These are phyloP conservation scores for Naganishia randhawae DNA, from an alignment of 768 basidiomycete genomes.

Conservation along the genomic window DNA sequence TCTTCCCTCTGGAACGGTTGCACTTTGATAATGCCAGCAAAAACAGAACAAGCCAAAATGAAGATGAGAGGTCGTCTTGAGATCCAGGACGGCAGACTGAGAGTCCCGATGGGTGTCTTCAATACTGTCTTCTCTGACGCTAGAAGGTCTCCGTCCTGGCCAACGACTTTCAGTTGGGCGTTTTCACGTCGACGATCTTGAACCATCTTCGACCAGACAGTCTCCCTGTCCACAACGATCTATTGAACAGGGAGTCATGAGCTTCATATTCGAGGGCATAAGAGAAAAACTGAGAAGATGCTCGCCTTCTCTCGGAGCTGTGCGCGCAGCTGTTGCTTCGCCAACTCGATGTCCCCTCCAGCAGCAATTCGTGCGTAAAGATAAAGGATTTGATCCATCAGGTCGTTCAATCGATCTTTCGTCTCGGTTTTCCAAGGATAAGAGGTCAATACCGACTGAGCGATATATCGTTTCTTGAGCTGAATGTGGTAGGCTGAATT, in stretches of 20 bases:
- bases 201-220: constrained; percentile 68
- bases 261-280: constrained; percentile 21
- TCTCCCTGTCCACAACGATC: constrained; percentile 95
- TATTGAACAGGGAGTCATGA: constrained; percentile 30
- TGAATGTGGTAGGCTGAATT: constrained; percentile 39
- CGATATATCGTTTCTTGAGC: constrained; percentile 75
- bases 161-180: constrained; percentile 46
- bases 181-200: constrained; percentile 67
- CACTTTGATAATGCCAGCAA: constrained; percentile 63
- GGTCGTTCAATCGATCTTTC: constrained; percentile 62
- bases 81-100: constrained; percentile 57
- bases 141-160: constrained; percentile 50
- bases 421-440: constrained; percentile 65
- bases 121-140: constrained; percentile 56
- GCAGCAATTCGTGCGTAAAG: constrained; percentile 84
- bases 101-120: constrained; percentile 63
- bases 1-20: constrained; percentile 61
- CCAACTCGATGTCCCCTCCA: constrained; percentile 63
- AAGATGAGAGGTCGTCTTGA: constrained; percentile 64
- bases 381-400: constrained; percentile 61
- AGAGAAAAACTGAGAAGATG: background rate
- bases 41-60: constrained; percentile 59
- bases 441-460: constrained; percentile 63
- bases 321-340: constrained; percentile 75
- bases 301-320: constrained; percentile 74